Base-by-base conservation (phyloP, 2,329 filamentous ascomycete genomes). In the Fusarium sp. region DNA sequence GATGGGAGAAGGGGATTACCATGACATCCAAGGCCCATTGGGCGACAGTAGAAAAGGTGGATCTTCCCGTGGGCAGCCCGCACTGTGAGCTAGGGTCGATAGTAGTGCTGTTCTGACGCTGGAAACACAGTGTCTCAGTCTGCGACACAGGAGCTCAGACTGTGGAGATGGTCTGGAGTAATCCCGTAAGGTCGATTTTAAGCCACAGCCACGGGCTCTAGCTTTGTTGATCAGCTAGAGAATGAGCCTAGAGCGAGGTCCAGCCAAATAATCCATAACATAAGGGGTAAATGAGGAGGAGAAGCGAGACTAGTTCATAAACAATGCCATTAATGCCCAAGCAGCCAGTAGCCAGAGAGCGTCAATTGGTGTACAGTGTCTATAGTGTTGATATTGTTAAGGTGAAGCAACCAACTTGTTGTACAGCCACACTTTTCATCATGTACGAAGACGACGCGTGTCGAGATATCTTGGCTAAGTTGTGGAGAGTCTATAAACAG, bases 271-370 rank as follows among this genome's bases (percentile, higher is more conserved):
- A 48, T 59, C 35, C 42, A 51, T 42, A 62, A 31, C 39, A 65
- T 63, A 70, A 72, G 70, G 74, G 70, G 70, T 72, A 76, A 75
- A 76, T 76, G 74, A 76, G 71, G 76, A 61, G 66, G 61, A 57
- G 65, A 54, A 54, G 54, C 61, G 64, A 68, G 33, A 54, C 60
- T 61, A 72, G 55, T 65, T 31, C 60, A 39, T 41, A 51, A 20
- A 38, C 33, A 30, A 39, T 54, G 24, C 15, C 20, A 54, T 39
- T 54, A 54, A 47, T 58, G 73, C 66, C 66, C 69, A 71, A 73
- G 30, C 30, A 51, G 30, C 28, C 28, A 13, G n/a, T 7, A 51
- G 30, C 18, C 48, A 35, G 2, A 50, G 47, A 35, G 48, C 5
- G 13, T 45, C 51, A 59, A 67, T 44, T 36, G 61, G 70, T 50